These are phyloP conservation scores for Arthroderma sp. DNA, from an alignment of 2,329 filamentous ascomycete species.

Conservation along the genomic window DNA sequence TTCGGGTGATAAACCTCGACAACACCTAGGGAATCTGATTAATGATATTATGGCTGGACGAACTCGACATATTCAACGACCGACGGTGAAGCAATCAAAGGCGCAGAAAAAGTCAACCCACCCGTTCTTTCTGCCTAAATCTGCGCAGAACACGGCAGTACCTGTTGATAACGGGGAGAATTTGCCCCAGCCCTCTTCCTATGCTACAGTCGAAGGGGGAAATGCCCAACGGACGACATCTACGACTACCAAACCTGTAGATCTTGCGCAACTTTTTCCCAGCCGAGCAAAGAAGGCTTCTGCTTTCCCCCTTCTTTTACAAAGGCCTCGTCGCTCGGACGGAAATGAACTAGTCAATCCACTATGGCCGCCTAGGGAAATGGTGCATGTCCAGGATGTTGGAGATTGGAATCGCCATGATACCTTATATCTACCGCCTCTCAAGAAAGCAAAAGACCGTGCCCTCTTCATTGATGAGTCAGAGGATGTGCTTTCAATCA, in stretches of 20 bases:
- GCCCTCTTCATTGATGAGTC: slow-evolving; percentile 20
- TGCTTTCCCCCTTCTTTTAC: too few species aligned
- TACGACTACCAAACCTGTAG: too few species aligned
- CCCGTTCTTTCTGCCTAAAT: slow-evolving; percentile 56
- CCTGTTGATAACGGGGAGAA: too few species aligned
- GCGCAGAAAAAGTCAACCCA: slow-evolving; percentile 40
- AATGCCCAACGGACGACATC: too few species aligned
- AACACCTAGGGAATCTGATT: slow-evolving; percentile 47
- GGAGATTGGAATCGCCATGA: neutral
- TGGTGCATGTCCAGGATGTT: slow-evolving; percentile 40
- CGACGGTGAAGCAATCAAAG: slow-evolving; percentile 8
- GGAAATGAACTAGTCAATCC: slow-evolving; percentile 20
- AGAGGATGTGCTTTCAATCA: slow-evolving; percentile 20
- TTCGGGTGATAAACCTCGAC: slow-evolving; percentile 31
- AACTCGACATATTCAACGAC: slow-evolving; percentile 8
- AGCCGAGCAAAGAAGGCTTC: too few species aligned
- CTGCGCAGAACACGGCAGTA: slow-evolving; percentile 16
- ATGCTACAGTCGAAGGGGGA: too few species aligned
- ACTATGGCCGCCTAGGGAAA: slow-evolving; percentile 26
- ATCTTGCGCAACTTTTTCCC: too few species aligned
- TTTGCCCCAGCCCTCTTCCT: too few species aligned
- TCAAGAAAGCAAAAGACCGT: slow-evolving; percentile 26
- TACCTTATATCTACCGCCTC: neutral
- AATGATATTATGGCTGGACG: slow-evolving; percentile 44
- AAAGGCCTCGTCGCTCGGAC: neutral